Evolutionary conservation across 345 rosid species (phyloP).

Genomic region (Populus davidiana): DNA sequence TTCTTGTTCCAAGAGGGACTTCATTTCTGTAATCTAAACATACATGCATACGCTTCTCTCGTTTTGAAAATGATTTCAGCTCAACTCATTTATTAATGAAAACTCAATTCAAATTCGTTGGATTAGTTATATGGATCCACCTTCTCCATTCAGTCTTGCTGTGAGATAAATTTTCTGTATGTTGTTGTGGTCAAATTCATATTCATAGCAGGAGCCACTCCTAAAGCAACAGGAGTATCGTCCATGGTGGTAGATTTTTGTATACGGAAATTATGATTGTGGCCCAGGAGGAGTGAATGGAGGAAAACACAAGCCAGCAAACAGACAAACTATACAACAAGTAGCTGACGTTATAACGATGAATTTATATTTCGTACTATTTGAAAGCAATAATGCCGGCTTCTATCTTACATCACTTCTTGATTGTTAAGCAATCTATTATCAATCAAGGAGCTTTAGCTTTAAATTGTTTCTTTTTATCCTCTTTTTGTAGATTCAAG

Average conservation of each 20-base stretch:
- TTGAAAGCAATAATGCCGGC: neutral
- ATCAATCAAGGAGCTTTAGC: neutral
- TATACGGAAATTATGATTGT: constrained; percentile 18
- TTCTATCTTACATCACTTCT: neutral
- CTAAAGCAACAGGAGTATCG: neutral
- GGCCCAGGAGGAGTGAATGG: constrained; percentile 23
- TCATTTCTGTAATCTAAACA: neutral
- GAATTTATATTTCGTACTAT: neutral
- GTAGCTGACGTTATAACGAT: constrained; percentile 19
- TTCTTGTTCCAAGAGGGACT: neutral
- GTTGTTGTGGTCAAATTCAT: neutral
- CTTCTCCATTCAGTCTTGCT: neutral
- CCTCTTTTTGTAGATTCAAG: neutral
- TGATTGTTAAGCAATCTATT: neutral
- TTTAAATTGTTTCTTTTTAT: neutral
- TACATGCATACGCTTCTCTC: neutral
- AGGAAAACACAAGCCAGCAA: constrained; percentile 21
- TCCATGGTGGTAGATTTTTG: constrained; percentile 22
- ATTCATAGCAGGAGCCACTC: neutral
- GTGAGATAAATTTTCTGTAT: neutral
- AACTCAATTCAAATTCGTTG: neutral
- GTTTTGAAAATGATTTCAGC: neutral
- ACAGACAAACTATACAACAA: constrained; percentile 37
- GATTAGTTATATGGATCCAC: neutral
- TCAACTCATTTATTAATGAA: neutral